A percentile compares a stretch with the other conserved stretches of the same genome.
These are phyloP conservation scores for Chenopodium album DNA, from an alignment of 148 eudicot genomes.

Conservation along the genomic window DNA sequence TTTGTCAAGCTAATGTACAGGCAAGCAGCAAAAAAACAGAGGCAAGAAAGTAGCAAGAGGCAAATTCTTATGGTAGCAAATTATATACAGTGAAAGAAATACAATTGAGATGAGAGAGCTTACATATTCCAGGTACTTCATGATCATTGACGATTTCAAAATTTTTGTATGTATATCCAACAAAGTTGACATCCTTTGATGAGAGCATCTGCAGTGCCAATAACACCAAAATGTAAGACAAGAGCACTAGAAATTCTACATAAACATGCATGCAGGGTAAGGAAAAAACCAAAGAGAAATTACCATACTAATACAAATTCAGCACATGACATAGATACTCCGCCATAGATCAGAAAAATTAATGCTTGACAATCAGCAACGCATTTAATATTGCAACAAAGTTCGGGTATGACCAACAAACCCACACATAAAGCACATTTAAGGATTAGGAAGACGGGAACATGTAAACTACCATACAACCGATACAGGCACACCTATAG, in stretches of 20 bases:
- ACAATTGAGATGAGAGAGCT: conserved; percentile 8
- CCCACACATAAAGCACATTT: background rate
- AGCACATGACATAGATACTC: background rate
- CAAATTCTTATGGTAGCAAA: background rate
- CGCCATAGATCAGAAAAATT: background rate
- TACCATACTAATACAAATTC: background rate
- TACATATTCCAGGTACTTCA: conserved; percentile 86
- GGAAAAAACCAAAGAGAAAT: background rate
- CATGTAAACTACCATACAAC: background rate
- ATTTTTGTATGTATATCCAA: conserved; percentile 92
- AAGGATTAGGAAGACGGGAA: background rate
- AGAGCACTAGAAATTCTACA: conserved; percentile 1
- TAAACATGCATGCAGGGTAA: background rate
- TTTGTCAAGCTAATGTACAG: background rate
- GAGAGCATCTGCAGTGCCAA: conserved; percentile 67
- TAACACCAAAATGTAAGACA: background rate
- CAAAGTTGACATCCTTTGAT: conserved; percentile 89
- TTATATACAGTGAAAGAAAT: background rate
- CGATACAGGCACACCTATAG: background rate
- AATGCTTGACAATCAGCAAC: background rate
- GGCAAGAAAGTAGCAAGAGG: background rate
- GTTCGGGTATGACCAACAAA: background rate
- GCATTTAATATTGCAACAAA: background rate
- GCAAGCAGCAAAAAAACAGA: background rate
- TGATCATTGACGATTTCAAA: conserved; percentile 88